Evolutionary conservation across 2,329 filamentous ascomycete genomes (phyloP), one percentile per base, ranked within the genome.

Genomic region (Claviceps sp.): DNA sequence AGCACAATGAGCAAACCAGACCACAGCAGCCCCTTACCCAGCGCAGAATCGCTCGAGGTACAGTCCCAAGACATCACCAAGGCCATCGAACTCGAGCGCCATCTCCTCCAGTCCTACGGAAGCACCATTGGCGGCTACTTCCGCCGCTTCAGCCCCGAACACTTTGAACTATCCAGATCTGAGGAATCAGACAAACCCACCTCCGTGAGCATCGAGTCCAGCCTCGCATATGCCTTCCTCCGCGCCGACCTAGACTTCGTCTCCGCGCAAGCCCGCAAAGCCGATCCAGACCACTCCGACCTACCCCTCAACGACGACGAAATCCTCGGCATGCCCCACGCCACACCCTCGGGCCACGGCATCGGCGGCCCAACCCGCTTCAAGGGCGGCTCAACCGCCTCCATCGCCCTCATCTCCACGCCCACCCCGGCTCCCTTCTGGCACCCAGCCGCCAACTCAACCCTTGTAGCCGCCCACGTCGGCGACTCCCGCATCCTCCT

Each of bases 191-290:
- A 59, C 4, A 59, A 61, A 26, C 63, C 67, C 37, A 61, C 62
- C 14, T 66, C 75, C 14, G 74, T 83, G 39, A 81, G 81, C 14
- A 78, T 90, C 55, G 85, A 91, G 62, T 81, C 86, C 1, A 81
- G 95, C 39, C 74, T 98, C 50, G 86, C 86, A 54, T 97, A 97
- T 68, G 89, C 91, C 22, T 98, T 98, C 62, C 75, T 98, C 48
- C 87, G 89, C 59, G 89, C 90, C 38, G 93, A 98, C 65, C 80
- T 96, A 50, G 91, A 97, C 68, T 98, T 98, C 62, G 84, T 97
- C 51, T 81, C 85, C 5, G 89, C 89, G 1, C 91, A 97, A 68
- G 89, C 89, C 5, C 78, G 80, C 46, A 95, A 94, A 65, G 76
- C 82, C n/a, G 79, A 86, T 60, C 76, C 82, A 0, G 78, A 85